Percentiles rank a stretch among this genome's conserved stretches.
These are phyloP conservation scores for Pichia nakasei DNA, from an alignment of 805 yeast genomes.

Conservation along the genomic window DNA sequence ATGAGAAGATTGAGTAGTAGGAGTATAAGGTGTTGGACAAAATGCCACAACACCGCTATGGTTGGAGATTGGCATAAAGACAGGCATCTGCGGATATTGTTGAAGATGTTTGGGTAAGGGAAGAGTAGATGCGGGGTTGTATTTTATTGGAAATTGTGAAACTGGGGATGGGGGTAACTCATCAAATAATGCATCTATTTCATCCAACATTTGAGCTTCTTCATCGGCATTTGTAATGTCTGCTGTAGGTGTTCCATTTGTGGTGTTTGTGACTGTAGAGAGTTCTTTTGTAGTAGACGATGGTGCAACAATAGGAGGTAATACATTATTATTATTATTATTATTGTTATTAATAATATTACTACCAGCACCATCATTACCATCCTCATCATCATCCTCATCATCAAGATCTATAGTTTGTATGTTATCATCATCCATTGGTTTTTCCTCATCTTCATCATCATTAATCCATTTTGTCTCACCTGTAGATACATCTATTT, in stretches of 20 bases:
- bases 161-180: background rate
- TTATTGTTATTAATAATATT: background rate
- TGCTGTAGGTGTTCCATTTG: background rate
- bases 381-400: conserved; percentile 13
- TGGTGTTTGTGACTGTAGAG: background rate
- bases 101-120: background rate
- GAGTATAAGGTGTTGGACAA: conserved; percentile 4
- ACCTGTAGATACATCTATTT: conserved; percentile 10
- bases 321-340: background rate
- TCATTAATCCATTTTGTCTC: conserved; percentile 17
- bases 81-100: background rate
- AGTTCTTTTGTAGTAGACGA: no score
- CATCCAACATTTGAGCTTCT: conserved; percentile 6
- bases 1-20: conserved; percentile 5
- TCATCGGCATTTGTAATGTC: conserved; percentile 1
- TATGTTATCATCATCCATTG: conserved; percentile 4
- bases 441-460: conserved; percentile 11
- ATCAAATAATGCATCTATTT: conserved; percentile 7
- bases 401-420: conserved; percentile 2
- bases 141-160: background rate
- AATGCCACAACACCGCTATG: conserved; percentile 5
- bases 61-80: background rate
- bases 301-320: no score
- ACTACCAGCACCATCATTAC: background rate
- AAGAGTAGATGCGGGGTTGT: background rate